phyloP scores from a whole-genome alignment of 306 rosid species.

The Rosa persica region DNA sequence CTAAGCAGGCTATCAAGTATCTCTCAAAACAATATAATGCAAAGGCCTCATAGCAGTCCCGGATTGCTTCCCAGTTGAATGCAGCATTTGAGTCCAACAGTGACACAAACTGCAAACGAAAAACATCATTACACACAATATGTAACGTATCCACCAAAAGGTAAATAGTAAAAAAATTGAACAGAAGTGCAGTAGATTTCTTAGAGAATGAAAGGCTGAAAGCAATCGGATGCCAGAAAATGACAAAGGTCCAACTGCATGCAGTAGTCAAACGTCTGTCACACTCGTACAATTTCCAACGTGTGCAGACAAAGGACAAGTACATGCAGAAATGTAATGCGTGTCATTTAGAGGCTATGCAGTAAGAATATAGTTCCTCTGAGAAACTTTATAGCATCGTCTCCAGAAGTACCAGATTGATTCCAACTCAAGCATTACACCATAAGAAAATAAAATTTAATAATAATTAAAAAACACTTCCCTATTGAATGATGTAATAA shows the following conservation, averaged over 20 bases:
- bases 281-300: neutral
- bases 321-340: neutral
- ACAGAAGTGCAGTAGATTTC: neutral
- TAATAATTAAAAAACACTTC: neutral
- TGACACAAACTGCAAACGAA: slow-evolving; percentile 75
- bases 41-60: slow-evolving; percentile 99
- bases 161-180: neutral
- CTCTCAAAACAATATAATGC: slow-evolving; percentile 97
- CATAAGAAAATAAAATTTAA: neutral
- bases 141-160: neutral
- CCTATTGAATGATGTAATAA: neutral
- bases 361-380: neutral
- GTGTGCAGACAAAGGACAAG: neutral
- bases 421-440: neutral
- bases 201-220: neutral
- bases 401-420: neutral
- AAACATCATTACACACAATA: slow-evolving; percentile 12
- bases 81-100: slow-evolving; percentile 86
- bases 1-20: slow-evolving; percentile 95
- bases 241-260: neutral
- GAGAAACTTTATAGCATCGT: neutral
- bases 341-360: neutral
- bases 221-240: slow-evolving; percentile 6
- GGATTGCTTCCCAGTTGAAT: slow-evolving; percentile 85
- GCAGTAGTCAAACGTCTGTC: neutral